Conservation (phyloP, 2,329 filamentous ascomycete genomes). For the Hymenoscyphus repandus region DNA sequence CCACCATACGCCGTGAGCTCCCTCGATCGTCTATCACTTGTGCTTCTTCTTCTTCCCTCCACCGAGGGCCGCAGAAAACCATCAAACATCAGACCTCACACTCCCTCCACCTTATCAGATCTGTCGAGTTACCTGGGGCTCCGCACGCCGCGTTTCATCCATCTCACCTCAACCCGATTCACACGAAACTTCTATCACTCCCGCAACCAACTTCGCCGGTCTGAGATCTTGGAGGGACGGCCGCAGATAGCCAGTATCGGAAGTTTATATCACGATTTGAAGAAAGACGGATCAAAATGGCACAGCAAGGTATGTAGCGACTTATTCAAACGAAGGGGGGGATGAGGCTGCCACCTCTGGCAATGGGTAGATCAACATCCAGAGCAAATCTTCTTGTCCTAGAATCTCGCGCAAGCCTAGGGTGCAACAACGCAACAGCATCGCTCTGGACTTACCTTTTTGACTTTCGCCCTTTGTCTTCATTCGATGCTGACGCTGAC, state of each 20-base stretch:
- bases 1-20: neutral
- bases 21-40: neutral
- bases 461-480: neutral
- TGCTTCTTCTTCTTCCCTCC: neutral
- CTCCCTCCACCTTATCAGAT: neutral
- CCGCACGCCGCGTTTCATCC: no score
- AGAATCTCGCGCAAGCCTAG: neutral
- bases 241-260: neutral
- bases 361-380: neutral
- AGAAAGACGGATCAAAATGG: slow-evolving; percentile 10
- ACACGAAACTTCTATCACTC: neutral
- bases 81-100: neutral
- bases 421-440: neutral
- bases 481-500: slow-evolving; percentile 11
- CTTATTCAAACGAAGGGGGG: neutral
- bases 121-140: no score
- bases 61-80: no score
- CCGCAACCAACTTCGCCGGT: neutral
- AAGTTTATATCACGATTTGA: neutral
- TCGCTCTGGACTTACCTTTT: neutral
- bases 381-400: neutral
- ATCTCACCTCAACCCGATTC: neutral
- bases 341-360: slow-evolving; percentile 8
- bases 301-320: slow-evolving; percentile 16
- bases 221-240: neutral